These are phyloP conservation scores for Lachnellula subtilissima DNA, from an alignment of 2,329 filamentous ascomycete genomes.

Conservation along the genomic window DNA sequence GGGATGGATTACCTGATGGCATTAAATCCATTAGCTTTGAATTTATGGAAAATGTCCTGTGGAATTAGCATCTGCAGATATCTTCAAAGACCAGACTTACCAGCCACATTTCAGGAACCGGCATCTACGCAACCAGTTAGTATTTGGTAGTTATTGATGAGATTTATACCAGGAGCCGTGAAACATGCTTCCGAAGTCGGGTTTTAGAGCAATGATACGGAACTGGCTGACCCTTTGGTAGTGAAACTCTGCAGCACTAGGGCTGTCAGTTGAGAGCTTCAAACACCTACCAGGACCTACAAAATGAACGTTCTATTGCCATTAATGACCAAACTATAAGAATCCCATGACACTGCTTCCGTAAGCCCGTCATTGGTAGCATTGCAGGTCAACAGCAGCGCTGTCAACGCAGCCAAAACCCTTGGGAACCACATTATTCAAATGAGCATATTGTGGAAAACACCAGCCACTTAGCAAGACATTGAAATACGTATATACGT, in stretches of 20 bases:
- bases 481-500: not conserved
- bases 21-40: constrained; percentile 49
- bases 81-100: constrained; percentile 18
- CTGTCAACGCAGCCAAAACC: constrained; percentile 21
- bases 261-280: constrained; percentile 1
- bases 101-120: constrained; percentile 48
- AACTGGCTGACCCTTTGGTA: constrained; percentile 36
- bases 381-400: constrained; percentile 22
- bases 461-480: not conserved
- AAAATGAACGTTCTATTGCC: constrained; percentile 45
- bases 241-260: constrained; percentile 42
- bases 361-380: constrained; percentile 39
- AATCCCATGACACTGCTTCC: constrained; percentile 44
- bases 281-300: constrained; percentile 14
- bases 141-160: too few relatives aligned
- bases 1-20: constrained; percentile 35
- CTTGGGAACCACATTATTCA: constrained; percentile 19
- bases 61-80: not conserved
- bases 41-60: constrained; percentile 49
- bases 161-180: too few relatives aligned
- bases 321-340: constrained; percentile 46
- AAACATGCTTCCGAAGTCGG: too few relatives aligned
- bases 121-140: constrained; percentile 29
- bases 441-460: not conserved
- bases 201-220: too few relatives aligned